Evolutionary conservation across 2,329 filamentous ascomycete genomes (phyloP).

Genomic region (Sarocladiaceae sp.): DNA sequence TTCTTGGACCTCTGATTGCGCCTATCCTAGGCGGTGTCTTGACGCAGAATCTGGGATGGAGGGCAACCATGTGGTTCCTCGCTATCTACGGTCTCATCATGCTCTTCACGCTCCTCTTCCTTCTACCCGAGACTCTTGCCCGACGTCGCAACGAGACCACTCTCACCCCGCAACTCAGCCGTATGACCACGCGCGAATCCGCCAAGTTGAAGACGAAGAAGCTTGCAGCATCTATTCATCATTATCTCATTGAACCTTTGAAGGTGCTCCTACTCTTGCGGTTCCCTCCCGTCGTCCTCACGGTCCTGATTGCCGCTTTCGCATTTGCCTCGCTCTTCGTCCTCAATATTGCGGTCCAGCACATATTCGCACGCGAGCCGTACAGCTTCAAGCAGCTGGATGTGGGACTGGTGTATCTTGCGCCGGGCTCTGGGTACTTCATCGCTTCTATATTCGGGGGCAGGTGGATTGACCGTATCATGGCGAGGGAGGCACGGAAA

Average conservation of each 20-base stretch:
- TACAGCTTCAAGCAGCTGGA: slow-evolving; percentile 65
- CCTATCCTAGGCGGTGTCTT: slow-evolving; percentile 72
- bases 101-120: slow-evolving; percentile 50
- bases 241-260: slow-evolving; percentile 65
- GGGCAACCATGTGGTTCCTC: slow-evolving; percentile 72
- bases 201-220: slow-evolving; percentile 49
- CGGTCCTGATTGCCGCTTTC: slow-evolving; percentile 67
- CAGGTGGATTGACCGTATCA: slow-evolving; percentile 73
- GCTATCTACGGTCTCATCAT: slow-evolving; percentile 60
- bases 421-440: slow-evolving; percentile 67
- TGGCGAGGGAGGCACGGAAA: slow-evolving; percentile 67
- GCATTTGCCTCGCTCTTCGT: slow-evolving; percentile 72
- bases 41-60: slow-evolving; percentile 64
- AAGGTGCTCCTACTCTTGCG: slow-evolving; percentile 64
- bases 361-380: slow-evolving; percentile 58
- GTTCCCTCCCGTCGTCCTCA: slow-evolving; percentile 67
- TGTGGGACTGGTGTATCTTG: slow-evolving; percentile 72
- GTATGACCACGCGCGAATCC: slow-evolving; percentile 57
- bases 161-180: slow-evolving; percentile 21
- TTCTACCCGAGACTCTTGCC: slow-evolving; percentile 59
- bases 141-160: slow-evolving; percentile 18
- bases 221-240: slow-evolving; percentile 44
- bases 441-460: slow-evolving; percentile 63
- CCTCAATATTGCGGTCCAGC: slow-evolving; percentile 70
- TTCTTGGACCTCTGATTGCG: slow-evolving; percentile 67